Base-by-base conservation (phyloP, 2,329 filamentous ascomycete genomes). In the Hymenoscyphus occultus region DNA sequence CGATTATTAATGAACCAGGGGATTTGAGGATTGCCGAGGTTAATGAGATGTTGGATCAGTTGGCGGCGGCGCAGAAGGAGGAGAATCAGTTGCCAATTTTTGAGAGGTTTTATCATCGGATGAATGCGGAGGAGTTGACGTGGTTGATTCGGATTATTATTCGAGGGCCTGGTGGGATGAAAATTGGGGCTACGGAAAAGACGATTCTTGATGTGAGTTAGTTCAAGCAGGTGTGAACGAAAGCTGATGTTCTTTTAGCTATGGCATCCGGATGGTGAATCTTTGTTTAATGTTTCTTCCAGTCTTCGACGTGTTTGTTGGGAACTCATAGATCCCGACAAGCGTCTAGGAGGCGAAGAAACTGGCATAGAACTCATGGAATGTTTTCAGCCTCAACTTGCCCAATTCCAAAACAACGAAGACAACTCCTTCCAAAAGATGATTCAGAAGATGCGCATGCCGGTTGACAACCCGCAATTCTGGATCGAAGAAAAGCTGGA, bases 401-500 rank as follows among this genome's bases (percentile, higher is more conserved):
- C 95, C 4, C 91, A 95, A 69, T 97, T 96, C 69, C 92, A 97
- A 76, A 90, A 91, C 82, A 85, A 91, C 40, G 87, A 88, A 0
- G 92, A 97, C 71, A 9, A n/a, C 7, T 51, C 45, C 22, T 51
- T 51, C 5, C 85, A 92, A 63, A 90, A 88, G 74, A 92, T 96
- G 85, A 86, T 96, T 1, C 81, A 86, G 19, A 87, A 83, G 63
- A 77, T 89, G 77, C 84, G 86, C 1, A 82, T 84, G 0, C 89
- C 86, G 0, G 84, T 89, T 31, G 87, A 91, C 0, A 88, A 96
- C 61, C 81, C 84, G 0, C 86, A 90, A 9, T 99, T 96, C 74
- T 98, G 93, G 93, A 95, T 98, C 59, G 95, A 99, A 76, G 95
- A 99, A 78, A 99, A 99, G 77, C 81, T 99, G 9, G 95, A 99